Base-by-base conservation (phyloP, 1,284 basidiomycete species). In the Leccinum subspadiceum region DNA sequence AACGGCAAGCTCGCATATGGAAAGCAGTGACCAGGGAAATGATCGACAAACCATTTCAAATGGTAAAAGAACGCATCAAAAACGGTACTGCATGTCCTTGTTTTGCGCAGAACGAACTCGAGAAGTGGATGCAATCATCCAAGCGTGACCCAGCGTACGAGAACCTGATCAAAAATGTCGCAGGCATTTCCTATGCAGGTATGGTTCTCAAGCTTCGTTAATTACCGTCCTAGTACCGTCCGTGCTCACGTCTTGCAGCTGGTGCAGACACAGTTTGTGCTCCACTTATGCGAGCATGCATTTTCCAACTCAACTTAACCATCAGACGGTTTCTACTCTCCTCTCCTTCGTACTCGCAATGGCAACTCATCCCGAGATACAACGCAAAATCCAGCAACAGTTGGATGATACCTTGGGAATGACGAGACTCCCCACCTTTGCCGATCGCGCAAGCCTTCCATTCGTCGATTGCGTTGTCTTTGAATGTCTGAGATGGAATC, bases 111-210 rank as follows among this genome's bases (percentile, higher is more conserved):
- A 65, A 70, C 12, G 77, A 79, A 56, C 65, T 79, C 5, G 77
- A 77, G 41, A 57, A 31, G 24, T 68, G 66, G 60, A 69, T 68
- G 54, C 61, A 73, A 20, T 61, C 70, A 44, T 58, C 63, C 15
- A 63, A 68, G 15, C 58, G 58, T 37, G 66, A 72, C 56, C 65
- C 67, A 15, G 63, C 66, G 46, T 67, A 74, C 41, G 75, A 77
- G 65, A 65, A 68, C 12, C 67, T 74, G 24, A 73, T 79, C 8
- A 78, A 74, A 61, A 78, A 79, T 51, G 74, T 78, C 6, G 76
- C 79, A n/a, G 78, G 75, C 3, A 79, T 78, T 39, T 71, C 72
- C 35, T 81, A 76, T 63, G 76, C 76, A 65, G 78, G 77, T 77
- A 64, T 48, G 6, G 65, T 62, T 24, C 3, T 37, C 39, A 48